Base-by-base conservation (phyloP, 805 yeast genomes). In the Candida corydali region DNA sequence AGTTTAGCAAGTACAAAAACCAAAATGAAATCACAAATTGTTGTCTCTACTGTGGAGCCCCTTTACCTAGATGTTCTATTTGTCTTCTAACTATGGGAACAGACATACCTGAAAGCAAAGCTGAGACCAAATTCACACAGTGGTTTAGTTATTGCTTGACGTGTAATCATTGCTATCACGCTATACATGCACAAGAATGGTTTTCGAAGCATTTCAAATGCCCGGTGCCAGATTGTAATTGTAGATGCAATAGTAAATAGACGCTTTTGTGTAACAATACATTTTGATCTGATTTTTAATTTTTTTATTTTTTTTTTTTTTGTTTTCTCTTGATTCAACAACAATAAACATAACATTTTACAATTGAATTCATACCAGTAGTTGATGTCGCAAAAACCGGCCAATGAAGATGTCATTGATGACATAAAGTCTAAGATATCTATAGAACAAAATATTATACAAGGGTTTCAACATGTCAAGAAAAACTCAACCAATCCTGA, bases 121-220 rank as follows among this genome's bases (percentile, higher is more conserved):
- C 65, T 17, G 73, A 66, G 40, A 59, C 64, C 14, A 61, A 63
- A 41, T 76, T 84, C 54, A 74, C 78, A 41, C 82, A 83, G 44
- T 87, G 96, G 95, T 88, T 91, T 47, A 86, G 93, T 47, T 87
- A 87, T 60, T 91, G 98, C 52, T 61, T 91, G 45, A 76, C 81
- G 23, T 91, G 98, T 55, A 86, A 84, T 53, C 98, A 91, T 51
- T 95, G 96, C 1, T 81, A 81, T 76, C 98, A 91, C 61, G 88
- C 95, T 0, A 88, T 84, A 3, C 98, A 91, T 56, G 97, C 97
- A 0, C 88, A 86, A 44, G 94, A 89, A 51, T 91, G 98, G 98
- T 91, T 91, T 56, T 74, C 82, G 17, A 82, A 80, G 55, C 95
- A 89, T 50, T 76, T 75, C 38, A 76, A 85, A 1, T 91, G 98